Evolutionary conservation across 345 rosid species (phyloP), one percentile per base, ranked within the genome.

Genomic region (Gossypium turneri): DNA sequence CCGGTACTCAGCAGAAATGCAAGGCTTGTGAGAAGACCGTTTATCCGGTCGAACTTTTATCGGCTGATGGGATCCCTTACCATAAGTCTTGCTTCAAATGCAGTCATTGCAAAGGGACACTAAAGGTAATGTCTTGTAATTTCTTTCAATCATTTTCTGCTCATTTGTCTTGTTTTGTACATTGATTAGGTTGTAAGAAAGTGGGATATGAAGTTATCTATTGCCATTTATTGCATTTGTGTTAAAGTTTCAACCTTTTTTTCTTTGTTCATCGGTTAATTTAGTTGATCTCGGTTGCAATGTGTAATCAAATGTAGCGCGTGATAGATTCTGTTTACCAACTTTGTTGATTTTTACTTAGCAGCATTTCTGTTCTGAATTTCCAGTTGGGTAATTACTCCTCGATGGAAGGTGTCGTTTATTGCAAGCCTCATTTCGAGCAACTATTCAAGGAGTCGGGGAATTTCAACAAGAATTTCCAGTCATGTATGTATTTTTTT

Each of bases 341-440:
- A 51, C 22, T 47, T n/a, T 50, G 12, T 44, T 17, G 52, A 20
- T 38, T 48, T 48, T 50, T 22, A 67, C 50, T 64, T 60, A 78
- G 75, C 27, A 13, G 52, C 69, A 57, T 57, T 29, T 76, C 38
- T 65, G 73, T 74, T 74, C 7, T 61, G 45, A 77, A 76, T 74
- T 82, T 73, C 77, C 90, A 96, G 98, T 88, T 93, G 81, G 87
- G 98, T 77, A 96, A 90, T 62, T 96, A 91, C 81, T 92, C 95
- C 74, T 96, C 98, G 0, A 96, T 93, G 99, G 99, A 93, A 83
- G 97, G 98, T 79, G 97, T 96, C 69, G 76, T 96, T 67, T 96
- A 96, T 76, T 95, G 99, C 71, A 93, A 87, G 87, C 99, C 99
- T 78, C 99, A 93, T 77, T 93, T 91, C 77, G 98, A 92, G 86